Evolutionary conservation across 441 rosid genomes (phyloP), one percentile per base, ranked within the genome.

Genomic region (Populus tomentosa): DNA sequence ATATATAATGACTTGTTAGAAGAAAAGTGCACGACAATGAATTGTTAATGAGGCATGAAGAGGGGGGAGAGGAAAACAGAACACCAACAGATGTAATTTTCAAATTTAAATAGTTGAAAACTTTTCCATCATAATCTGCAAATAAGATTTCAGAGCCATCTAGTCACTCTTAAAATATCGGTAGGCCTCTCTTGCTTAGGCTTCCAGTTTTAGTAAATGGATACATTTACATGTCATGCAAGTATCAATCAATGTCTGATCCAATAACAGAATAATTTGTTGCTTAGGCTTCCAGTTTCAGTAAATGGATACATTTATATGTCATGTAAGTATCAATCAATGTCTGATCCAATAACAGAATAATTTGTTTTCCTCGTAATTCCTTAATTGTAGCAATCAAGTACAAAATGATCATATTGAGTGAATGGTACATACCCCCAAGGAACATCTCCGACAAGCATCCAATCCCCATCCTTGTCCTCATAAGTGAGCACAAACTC

Each of bases 391-490:
- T 32, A 14, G 38, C 30, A 63, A 63, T 63, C 69, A 7, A 26
- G 69, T 6, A 30, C 36, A 67, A 16, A 26, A 67, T 13, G n/a
- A 67, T 23, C 8, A 24, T 16, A 1, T 50, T 71, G 33, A 33
- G 67, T 72, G 68, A 7, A 64, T 21, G 70, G 36, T 61, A 82
- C 85, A 53, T 90, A 94, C 99, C 89, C 86, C 99, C 99, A 95
- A 23, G 99, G 99, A 75, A 26, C 28, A 26, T 26, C 28, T 26
- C 28, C 28, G 28, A 26, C 28, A 26, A 26, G 28, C 28, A 26
- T 94, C 97, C 97, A 94, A 84, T 93, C 99, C 70, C 97, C 99
- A 1, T 95, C 99, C 83, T 87, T 93, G 81, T 95, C 99, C 87
- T 95, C 91, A 10, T 92, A 95, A 23, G 97, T 89, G 59, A 94